These are phyloP conservation scores for Rosa lucieae DNA, from an alignment of 306 rosid genomes.

Conservation along the genomic window DNA sequence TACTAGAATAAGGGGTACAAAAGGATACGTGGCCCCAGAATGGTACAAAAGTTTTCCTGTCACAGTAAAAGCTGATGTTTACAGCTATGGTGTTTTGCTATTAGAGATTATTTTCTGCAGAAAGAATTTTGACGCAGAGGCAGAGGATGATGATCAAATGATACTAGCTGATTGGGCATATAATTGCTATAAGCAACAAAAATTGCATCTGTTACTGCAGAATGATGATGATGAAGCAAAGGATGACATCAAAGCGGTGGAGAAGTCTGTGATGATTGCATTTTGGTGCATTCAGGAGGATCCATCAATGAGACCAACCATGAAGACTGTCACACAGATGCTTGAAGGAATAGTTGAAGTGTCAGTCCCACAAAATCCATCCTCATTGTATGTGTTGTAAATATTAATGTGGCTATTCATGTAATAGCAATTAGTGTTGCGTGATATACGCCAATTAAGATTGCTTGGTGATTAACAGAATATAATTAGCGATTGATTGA, in stretches of 20 bases:
- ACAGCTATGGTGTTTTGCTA: constrained; percentile 14
- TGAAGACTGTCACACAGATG: constrained; percentile 25
- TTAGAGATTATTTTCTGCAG: constrained; percentile 15
- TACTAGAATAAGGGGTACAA: constrained; percentile 17
- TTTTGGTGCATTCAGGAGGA: constrained; percentile 33
- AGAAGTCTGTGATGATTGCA: constrained; percentile 19
- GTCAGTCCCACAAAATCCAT: constrained; percentile 14
- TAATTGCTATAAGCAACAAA: constrained; percentile 5
- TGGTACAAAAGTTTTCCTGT: constrained; percentile 16
- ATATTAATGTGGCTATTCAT: no score
- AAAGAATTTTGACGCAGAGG: not conserved
- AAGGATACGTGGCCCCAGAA: constrained; percentile 19
- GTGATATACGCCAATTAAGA: no score
- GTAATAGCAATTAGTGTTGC: no score
- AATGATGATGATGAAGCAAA: constrained; percentile 12
- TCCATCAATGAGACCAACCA: constrained; percentile 18
- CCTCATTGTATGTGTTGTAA: not conserved
- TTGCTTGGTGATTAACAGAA: no score
- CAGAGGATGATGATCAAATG: constrained; percentile 19
- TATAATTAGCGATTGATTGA: no score
- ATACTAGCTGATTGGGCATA: constrained; percentile 23
- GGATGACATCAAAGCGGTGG: not conserved
- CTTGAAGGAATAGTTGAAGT: constrained; percentile 28
- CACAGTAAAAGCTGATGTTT: constrained; percentile 12
- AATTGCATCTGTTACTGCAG: not conserved